These are phyloP conservation scores for Xerocomus spinulosus DNA, from an alignment of 768 basidiomycete species.

Conservation along the genomic window DNA sequence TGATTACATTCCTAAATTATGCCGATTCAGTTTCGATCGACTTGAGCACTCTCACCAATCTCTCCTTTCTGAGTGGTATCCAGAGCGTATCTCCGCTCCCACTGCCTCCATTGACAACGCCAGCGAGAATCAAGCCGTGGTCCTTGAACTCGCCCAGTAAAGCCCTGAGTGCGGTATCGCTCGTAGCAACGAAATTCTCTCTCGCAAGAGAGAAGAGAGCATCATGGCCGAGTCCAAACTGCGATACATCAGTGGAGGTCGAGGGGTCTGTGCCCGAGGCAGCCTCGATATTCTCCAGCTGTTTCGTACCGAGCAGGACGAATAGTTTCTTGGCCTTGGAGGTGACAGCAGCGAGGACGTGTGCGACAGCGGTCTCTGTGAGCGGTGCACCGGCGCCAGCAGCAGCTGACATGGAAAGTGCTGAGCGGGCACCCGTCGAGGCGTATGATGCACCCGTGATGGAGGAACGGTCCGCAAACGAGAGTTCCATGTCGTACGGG, in stretches of 20 bases:
- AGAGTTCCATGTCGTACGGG: conserved; percentile 76
- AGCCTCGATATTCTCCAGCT: conserved; percentile 53
- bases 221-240: conserved; percentile 58
- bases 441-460: conserved; percentile 47
- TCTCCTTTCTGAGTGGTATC: conserved; percentile 83
- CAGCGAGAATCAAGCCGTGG: conserved; percentile 71
- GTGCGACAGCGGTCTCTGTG: conserved; percentile 72
- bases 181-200: conserved; percentile 84
- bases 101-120: conserved; percentile 38
- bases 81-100: conserved; percentile 62
- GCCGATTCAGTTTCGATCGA: conserved; percentile 21
- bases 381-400: conserved; percentile 39
- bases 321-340: conserved; percentile 85
- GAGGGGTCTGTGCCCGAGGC: conserved; percentile 9
- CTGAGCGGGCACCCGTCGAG: conserved; percentile 25
- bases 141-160: conserved; percentile 89
- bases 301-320: conserved; percentile 58
- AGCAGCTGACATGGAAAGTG: conserved; percentile 24
- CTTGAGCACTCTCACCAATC: conserved; percentile 47
- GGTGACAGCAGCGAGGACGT: conserved; percentile 84
- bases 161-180: conserved; percentile 76
- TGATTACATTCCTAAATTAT: conserved; percentile 6
- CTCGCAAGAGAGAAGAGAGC: conserved; percentile 69
- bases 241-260: conserved; percentile 31
- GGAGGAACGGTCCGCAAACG: conserved; percentile 59